Conservation (phyloP, 2,329 filamentous ascomycete genomes). For the Chaetomium sp. region DNA sequence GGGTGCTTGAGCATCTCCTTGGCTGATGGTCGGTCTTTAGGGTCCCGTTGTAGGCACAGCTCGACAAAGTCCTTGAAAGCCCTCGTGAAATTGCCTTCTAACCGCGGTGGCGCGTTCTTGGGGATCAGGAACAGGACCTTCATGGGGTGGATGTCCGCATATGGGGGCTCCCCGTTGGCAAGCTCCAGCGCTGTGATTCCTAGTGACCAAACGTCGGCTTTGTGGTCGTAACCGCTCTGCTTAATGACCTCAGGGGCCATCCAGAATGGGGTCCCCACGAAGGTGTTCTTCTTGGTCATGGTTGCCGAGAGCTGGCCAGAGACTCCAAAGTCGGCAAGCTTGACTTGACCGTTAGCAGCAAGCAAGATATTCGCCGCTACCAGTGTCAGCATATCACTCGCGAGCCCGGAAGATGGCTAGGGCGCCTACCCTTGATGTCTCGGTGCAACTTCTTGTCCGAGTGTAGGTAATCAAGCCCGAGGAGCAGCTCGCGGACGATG, state of each 20-base stretch:
- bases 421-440: constrained; percentile 80
- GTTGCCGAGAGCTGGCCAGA: constrained; percentile 94
- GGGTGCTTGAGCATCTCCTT: constrained; percentile 85
- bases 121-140: constrained; percentile 96
- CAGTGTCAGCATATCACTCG: constrained; percentile 28
- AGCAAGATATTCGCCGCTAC: constrained; percentile 90
- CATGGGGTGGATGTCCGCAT: constrained; percentile 97
- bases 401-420: neutral
- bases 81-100: constrained; percentile 81
- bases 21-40: constrained; percentile 82
- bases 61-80: constrained; percentile 84
- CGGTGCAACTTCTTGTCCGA: constrained; percentile 94
- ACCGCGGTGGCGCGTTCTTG: constrained; percentile 82
- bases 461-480: constrained; percentile 91
- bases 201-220: constrained; percentile 96
- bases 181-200: constrained; percentile 93
- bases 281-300: constrained; percentile 99
- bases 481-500: constrained; percentile 83
- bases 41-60: constrained; percentile 83
- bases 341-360: constrained; percentile 89
- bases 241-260: constrained; percentile 99
- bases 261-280: constrained; percentile 98
- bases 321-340: constrained; percentile 95
- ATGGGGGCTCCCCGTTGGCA: constrained; percentile 88
- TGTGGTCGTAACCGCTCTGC: constrained; percentile 96